phyloP scores from a whole-genome alignment of 163 green algal species.

The Prototheca cutis region DNA sequence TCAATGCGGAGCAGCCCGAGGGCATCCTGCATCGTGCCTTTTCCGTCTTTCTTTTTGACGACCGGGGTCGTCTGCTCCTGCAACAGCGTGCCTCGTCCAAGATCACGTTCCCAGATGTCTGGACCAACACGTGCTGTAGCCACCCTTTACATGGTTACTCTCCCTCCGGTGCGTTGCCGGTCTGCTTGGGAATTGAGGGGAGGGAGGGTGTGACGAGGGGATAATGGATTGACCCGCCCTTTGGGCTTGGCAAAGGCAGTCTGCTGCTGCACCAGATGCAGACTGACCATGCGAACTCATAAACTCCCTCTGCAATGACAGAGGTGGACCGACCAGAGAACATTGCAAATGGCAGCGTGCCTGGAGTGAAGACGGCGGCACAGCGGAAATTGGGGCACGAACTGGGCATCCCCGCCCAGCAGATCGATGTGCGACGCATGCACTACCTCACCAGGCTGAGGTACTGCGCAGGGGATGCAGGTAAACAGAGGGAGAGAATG shows the following conservation, averaged over 20 bases:
- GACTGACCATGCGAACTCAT: no score
- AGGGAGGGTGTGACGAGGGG: no score
- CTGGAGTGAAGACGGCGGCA: constrained; percentile 62
- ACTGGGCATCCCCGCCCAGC: constrained; percentile 71
- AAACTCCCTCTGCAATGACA: no score
- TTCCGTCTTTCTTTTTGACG: constrained; percentile 91
- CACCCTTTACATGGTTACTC: constrained; percentile 79
- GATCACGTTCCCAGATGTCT: constrained; percentile 79
- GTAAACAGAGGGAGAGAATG: constrained; percentile 5
- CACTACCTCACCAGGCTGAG: constrained; percentile 81
- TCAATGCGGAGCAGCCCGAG: constrained; percentile 37
- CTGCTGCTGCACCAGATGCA: no score
- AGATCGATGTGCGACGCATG: constrained; percentile 33
- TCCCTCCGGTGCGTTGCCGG: constrained; percentile 40
- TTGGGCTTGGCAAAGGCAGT: no score
- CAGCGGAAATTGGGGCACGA: constrained; percentile 91
- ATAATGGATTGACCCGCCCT: no score
- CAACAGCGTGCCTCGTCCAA: constrained; percentile 75
- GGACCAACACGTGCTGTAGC: constrained; percentile 98
- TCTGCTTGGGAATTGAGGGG: no score
- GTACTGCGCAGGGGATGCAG: constrained; percentile 79
- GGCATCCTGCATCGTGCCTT: constrained; percentile 86
- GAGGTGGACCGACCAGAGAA: constrained; percentile 35
- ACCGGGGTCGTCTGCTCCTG: constrained; percentile 72
- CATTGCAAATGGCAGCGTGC: constrained; percentile 42